A percentile compares a stretch with the other conserved stretches of the same genome.
These are phyloP conservation scores for Puya raimondii DNA, from an alignment of 176 grass and related monocot genomes.

Conservation along the genomic window DNA sequence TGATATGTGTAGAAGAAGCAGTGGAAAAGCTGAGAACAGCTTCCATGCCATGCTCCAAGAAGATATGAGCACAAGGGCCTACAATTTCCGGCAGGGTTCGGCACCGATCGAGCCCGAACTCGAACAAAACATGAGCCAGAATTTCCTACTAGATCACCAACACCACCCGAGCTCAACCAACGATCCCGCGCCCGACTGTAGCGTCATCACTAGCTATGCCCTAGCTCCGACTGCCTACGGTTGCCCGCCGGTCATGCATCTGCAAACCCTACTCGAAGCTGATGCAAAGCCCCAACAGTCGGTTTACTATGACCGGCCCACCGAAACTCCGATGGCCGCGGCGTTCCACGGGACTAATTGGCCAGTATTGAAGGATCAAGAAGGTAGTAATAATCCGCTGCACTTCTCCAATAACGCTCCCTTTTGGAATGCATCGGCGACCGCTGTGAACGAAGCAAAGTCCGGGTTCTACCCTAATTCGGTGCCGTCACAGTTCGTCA, in stretches of 20 bases:
- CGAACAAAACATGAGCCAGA: slow-evolving; percentile 15
- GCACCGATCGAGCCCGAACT: slow-evolving; percentile 20
- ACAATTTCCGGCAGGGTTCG: slow-evolving; percentile 13
- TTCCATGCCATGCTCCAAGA: slow-evolving; percentile 23
- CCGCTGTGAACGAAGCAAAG: not conserved
- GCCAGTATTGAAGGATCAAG: slow-evolving; percentile 18
- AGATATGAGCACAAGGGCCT: slow-evolving; percentile 9
- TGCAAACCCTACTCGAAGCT: slow-evolving; percentile 21
- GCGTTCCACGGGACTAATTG: not conserved
- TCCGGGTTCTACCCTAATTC: slow-evolving; percentile 3
- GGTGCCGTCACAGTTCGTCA: slow-evolving; percentile 12
- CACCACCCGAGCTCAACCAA: slow-evolving; percentile 10
- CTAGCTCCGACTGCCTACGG: slow-evolving; percentile 19
- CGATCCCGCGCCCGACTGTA: not conserved
- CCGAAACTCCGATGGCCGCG: not conserved
- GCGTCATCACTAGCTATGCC: slow-evolving; percentile 18
- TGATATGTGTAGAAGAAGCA: slow-evolving; percentile 17
- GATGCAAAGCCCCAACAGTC: slow-evolving; percentile 14
- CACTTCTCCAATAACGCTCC: slow-evolving; percentile 31
- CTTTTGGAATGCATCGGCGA: slow-evolving; percentile 20
- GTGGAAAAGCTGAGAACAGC: slow-evolving; percentile 20
- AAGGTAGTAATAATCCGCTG: slow-evolving; percentile 14
- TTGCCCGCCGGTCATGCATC: slow-evolving; percentile 18
- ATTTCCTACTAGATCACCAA: slow-evolving; percentile 24
- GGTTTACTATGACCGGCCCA: slow-evolving; percentile 8